Conservation (phyloP, 1,284 basidiomycete species). For the Boletus mariae region DNA sequence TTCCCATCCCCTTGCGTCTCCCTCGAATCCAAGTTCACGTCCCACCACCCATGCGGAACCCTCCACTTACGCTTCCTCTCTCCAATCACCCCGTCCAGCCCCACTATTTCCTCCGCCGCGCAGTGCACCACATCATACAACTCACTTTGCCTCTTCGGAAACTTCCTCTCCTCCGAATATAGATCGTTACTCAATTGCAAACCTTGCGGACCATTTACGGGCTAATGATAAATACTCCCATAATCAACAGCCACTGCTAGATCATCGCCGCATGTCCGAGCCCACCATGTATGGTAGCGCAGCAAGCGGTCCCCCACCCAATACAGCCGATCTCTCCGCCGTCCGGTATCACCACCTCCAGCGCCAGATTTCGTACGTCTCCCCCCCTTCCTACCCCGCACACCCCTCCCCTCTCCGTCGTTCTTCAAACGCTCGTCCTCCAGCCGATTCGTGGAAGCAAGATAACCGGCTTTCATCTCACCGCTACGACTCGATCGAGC, state of each 20-base stretch:
- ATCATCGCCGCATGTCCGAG: slow-evolving; percentile 64
- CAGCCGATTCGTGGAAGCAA: slow-evolving; percentile 37
- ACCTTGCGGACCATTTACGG: slow-evolving; percentile 37
- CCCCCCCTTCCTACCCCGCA: slow-evolving; percentile 26
- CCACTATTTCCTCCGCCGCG: slow-evolving; percentile 40
- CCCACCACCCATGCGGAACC: slow-evolving; percentile 10
- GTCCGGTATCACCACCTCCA: slow-evolving; percentile 30
- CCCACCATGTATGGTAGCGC: slow-evolving; percentile 43
- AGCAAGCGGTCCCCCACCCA: slow-evolving; percentile 21
- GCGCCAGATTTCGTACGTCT: slow-evolving; percentile 31
- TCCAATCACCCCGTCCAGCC: slow-evolving; percentile 41
- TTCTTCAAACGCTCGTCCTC: slow-evolving; percentile 39
- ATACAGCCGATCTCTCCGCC: slow-evolving; percentile 25
- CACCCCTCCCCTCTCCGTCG: slow-evolving; percentile 38
- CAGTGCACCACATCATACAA: slow-evolving; percentile 43
- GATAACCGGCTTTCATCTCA: slow-evolving; percentile 26
- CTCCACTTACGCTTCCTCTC: slow-evolving; percentile 34
- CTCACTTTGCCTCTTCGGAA: slow-evolving; percentile 40
- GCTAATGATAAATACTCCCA: slow-evolving; percentile 39
- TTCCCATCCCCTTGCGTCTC: slow-evolving; percentile 10
- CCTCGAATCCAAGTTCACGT: slow-evolving; percentile 1
- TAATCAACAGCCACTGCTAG: slow-evolving; percentile 37
- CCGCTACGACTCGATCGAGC: slow-evolving; percentile 31
- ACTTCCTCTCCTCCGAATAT: slow-evolving; percentile 35
- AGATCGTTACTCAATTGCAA: slow-evolving; percentile 37